Evolutionary conservation across 345 rosid genomes (phyloP), one percentile per base, ranked within the genome.

Genomic region (Luvunga scandens): DNA sequence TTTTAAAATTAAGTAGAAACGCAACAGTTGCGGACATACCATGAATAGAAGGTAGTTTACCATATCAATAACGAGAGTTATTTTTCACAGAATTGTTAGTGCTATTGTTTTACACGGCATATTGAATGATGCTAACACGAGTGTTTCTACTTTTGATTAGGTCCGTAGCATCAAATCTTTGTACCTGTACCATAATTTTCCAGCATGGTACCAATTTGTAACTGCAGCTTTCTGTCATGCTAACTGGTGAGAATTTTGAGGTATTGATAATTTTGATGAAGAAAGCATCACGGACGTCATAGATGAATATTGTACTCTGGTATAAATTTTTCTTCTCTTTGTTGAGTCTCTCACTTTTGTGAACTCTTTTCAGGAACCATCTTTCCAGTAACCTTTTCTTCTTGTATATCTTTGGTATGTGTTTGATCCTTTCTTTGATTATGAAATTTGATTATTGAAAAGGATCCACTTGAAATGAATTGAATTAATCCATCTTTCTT

Each of bases 341-440:
- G 71, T 33, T 45, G 71, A 33, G 27, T 18, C 14, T 69, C 50
- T 28, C 83, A 53, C 62, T 57, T 72, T 77, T 22, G 45, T 62
- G 60, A 75, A 25, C 81, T 64, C 69, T 78, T 80, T 82, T 27
- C 90, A 93, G 99, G 99, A 89, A 88, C 69, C 98, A 92, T 91
- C 94, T 95, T 81, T 93, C 99, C 27, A 93, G 98, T 91, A 93
- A 95, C 83, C 98, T 95, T 55, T 93, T 93, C 81, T 95, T 95
- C 92, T 77, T 92, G 88, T 95, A 92, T 87, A 95, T 93, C 80
- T 95, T 95, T 75, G 98, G 98, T 93, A 86, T 90, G 91, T 53
- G n/a, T 77, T 71, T 69, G 69, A 62, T 79, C n/a, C 65, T 79
- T 50, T 28, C 62, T 60, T 59, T 80, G 57, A 71, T 72, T 70